Evolutionary conservation across 176 grass and related monocot species (phyloP).

Genomic region (Themeda triandra): DNA sequence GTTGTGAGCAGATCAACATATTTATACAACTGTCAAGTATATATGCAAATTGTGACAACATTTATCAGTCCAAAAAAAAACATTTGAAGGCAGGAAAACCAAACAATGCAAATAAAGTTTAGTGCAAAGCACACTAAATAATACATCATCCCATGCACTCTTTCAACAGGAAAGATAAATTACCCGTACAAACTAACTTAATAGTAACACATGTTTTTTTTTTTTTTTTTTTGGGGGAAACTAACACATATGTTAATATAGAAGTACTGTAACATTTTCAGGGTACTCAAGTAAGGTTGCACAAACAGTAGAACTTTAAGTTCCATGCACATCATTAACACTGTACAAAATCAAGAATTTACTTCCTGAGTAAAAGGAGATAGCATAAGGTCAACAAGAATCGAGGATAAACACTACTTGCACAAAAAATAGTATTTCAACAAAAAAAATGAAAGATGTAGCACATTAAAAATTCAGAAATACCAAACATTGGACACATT

Average conservation of each 20-base stretch:
- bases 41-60: too few relatives aligned
- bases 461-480: background rate
- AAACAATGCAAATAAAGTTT: slow-evolving; percentile 2
- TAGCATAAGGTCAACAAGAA: background rate
- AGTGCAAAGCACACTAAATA: background rate
- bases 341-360: background rate
- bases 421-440: background rate
- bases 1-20: too few relatives aligned
- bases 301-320: background rate
- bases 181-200: background rate
- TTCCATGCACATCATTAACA: background rate
- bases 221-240: too few relatives aligned
- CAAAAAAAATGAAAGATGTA: background rate
- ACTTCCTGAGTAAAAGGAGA: slow-evolving; percentile 9
- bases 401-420: background rate
- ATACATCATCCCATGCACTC: background rate
- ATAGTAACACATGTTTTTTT: background rate
- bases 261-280: background rate
- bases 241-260: background rate
- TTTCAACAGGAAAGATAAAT: background rate
- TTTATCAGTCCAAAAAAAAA: too few relatives aligned
- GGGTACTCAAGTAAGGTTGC: background rate
- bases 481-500: background rate
- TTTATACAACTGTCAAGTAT: too few relatives aligned
- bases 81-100: background rate